These are phyloP conservation scores for Exophiala dermatitidis DNA, from an alignment of 2,329 filamentous ascomycete species.

Conservation along the genomic window DNA sequence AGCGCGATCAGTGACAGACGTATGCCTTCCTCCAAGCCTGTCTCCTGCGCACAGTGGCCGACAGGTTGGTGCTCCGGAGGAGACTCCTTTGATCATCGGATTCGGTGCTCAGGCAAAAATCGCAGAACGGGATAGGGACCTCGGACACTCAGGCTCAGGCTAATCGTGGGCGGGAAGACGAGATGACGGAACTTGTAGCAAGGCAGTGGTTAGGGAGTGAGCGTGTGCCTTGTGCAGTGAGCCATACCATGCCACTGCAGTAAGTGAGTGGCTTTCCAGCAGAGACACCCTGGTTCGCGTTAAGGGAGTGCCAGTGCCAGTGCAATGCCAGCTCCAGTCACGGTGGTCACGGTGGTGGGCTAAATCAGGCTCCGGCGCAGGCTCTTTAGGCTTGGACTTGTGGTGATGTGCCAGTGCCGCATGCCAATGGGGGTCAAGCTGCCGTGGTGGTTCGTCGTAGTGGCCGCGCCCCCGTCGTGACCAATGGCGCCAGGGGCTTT, in stretches of 20 bases:
- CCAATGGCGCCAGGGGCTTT: conserved; percentile 10
- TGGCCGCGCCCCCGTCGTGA: conserved; percentile 12
- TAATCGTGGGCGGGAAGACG: conserved; percentile 5
- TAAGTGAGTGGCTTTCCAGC: background rate
- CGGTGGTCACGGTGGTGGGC: background rate
- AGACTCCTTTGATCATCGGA: conserved; percentile 21
- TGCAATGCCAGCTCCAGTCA: background rate
- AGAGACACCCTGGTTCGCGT: background rate
- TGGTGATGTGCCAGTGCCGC: conserved; percentile 9
- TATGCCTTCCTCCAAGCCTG: conserved; percentile 14
- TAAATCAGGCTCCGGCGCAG: conserved; percentile 10
- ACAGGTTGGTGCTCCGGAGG: conserved; percentile 19
- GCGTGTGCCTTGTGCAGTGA: background rate
- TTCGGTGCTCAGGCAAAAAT: background rate
- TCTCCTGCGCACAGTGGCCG: conserved; percentile 20
- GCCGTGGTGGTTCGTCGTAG: background rate
- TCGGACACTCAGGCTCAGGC: background rate
- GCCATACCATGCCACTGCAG: conserved; percentile 2
- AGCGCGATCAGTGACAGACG: conserved; percentile 9
- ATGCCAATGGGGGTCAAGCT: background rate
- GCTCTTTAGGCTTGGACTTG: background rate
- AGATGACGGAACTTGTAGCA: background rate
- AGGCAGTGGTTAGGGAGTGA: background rate
- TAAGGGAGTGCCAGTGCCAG: conserved; percentile 6
- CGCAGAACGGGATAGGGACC: background rate